A percentile compares a stretch with the other conserved stretches of the same genome.
phyloP scores from a whole-genome alignment of 2,329 filamentous ascomycete species.

The Monosporascus cannonballus region DNA sequence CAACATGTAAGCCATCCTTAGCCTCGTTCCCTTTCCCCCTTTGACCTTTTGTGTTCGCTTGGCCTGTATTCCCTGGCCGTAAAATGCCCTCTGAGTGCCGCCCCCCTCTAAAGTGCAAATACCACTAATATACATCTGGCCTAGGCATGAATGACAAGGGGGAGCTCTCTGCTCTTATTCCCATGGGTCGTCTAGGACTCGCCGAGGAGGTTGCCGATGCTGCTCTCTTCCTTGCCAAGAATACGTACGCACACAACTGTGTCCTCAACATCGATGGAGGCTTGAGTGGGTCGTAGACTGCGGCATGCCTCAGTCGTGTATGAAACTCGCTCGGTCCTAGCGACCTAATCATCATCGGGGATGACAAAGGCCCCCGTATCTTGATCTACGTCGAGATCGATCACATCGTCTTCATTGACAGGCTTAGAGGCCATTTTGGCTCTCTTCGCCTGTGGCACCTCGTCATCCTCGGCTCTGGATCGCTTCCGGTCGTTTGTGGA shows the following conservation, averaged over 20 bases:
- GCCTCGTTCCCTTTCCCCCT: constrained; percentile 5
- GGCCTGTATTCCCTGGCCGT: background rate
- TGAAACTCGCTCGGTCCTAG: constrained; percentile 8
- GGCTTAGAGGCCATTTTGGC: constrained; percentile 32
- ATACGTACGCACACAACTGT: constrained; percentile 82
- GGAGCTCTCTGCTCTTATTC: constrained; percentile 46
- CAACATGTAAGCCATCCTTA: constrained; percentile 47
- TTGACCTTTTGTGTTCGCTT: constrained; percentile 8
- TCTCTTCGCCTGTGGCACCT: constrained; percentile 40
- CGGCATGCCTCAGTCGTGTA: constrained; percentile 1
- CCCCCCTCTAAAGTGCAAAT: constrained; percentile 10
- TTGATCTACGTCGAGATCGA: constrained; percentile 42
- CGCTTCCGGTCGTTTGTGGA: constrained; percentile 40
- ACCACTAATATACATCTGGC: constrained; percentile 32
- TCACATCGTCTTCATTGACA: constrained; percentile 35
- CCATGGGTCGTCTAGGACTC: constrained; percentile 59
- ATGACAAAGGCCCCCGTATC: constrained; percentile 61
- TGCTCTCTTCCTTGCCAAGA: constrained; percentile 68
- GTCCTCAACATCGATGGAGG: constrained; percentile 82
- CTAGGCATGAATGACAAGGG: constrained; percentile 21
- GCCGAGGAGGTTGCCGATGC: constrained; percentile 75
- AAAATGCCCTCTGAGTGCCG: background rate
- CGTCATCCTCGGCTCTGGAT: constrained; percentile 35
- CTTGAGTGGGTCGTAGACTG: constrained; percentile 56
- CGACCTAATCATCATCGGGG: constrained; percentile 47